These are phyloP conservation scores for Parachaetomium inaequale DNA, from an alignment of 495 filamentous ascomycete genomes.

Conservation along the genomic window DNA sequence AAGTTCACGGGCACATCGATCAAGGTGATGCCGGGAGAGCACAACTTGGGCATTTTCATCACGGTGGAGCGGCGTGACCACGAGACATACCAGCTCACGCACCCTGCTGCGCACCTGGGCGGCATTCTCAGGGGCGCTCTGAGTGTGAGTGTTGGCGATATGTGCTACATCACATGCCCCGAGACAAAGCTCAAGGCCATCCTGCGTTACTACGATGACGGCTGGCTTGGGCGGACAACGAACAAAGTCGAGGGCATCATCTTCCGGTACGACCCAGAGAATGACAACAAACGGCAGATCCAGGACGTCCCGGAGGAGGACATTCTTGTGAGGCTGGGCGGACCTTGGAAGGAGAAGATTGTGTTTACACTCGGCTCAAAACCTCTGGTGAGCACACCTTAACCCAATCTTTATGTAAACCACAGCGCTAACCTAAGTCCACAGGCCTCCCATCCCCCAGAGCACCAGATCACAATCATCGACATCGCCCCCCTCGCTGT, in stretches of 20 bases:
- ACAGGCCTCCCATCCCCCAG: constrained; percentile 43
- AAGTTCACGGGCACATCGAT: constrained; percentile 97
- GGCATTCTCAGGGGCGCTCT: constrained; percentile 80
- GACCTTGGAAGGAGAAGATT: constrained; percentile 68
- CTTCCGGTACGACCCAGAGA: constrained; percentile 79
- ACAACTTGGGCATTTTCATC: constrained; percentile 95
- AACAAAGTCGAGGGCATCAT: constrained; percentile 89
- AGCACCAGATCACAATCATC: constrained; percentile 70
- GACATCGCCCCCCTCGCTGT: constrained; percentile 79
- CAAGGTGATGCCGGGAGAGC: constrained; percentile 82
- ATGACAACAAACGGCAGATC: constrained; percentile 70
- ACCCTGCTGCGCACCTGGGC: constrained; percentile 88
- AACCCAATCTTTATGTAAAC: not conserved
- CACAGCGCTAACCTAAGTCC: constrained; percentile 3
- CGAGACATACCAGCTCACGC: constrained; percentile 91
- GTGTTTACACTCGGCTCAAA: constrained; percentile 52
- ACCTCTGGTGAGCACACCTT: constrained; percentile 42
- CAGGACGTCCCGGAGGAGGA: constrained; percentile 82
- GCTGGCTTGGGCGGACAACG: constrained; percentile 87
- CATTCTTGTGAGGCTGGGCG: constrained; percentile 76
- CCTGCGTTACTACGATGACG: constrained; percentile 86
- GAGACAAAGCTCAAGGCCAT: constrained; percentile 88
- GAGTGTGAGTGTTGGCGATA: constrained; percentile 81
- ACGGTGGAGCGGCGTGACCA: constrained; percentile 72
- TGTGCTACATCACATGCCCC: constrained; percentile 78